phyloP scores from a whole-genome alignment of 352 stramenopile genomes.

The Aphanomyces astaci region DNA sequence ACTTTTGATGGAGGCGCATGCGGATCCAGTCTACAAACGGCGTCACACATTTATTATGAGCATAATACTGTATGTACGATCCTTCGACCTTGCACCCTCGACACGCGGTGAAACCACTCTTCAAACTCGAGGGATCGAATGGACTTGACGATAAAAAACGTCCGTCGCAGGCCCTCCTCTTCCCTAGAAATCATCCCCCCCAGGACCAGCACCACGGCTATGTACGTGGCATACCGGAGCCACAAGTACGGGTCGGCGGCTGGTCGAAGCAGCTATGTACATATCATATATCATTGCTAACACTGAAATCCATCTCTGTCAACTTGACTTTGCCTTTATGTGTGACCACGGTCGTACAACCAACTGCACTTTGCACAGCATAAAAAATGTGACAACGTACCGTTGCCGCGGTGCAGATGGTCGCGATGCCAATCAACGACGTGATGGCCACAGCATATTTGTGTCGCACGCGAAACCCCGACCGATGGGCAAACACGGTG shows the following conservation, averaged over 20 bases:
- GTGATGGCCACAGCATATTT: conserved; percentile 13
- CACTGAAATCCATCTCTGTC: too few species aligned
- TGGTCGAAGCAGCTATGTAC: not conserved
- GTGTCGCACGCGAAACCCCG: conserved; percentile 20
- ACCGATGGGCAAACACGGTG: conserved; percentile 19
- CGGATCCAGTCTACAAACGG: conserved; percentile 21
- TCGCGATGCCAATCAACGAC: not conserved
- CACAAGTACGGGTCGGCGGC: conserved; percentile 18
- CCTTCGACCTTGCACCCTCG: conserved; percentile 1
- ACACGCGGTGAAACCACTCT: conserved; percentile 19
- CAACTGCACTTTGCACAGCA: too few species aligned
- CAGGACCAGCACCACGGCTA: conserved; percentile 15
- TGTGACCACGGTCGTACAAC: too few species aligned
- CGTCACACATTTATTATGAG: not conserved
- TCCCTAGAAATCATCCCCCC: conserved; percentile 16
- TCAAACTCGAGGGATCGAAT: conserved; percentile 24
- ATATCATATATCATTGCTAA: not conserved
- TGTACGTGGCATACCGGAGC: conserved; percentile 26
- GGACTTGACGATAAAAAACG: conserved; percentile 23
- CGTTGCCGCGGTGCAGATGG: not conserved
- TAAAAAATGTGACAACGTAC: too few species aligned
- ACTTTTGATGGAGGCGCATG: conserved; percentile 1
- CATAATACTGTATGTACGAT: not conserved
- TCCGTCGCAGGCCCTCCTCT: conserved; percentile 18
- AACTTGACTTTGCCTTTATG: too few species aligned